A percentile compares a stretch with the other conserved stretches of the same genome.
These are phyloP conservation scores for Orbilia oligospora DNA, from an alignment of 2,329 filamentous ascomycete genomes.

Conservation along the genomic window DNA sequence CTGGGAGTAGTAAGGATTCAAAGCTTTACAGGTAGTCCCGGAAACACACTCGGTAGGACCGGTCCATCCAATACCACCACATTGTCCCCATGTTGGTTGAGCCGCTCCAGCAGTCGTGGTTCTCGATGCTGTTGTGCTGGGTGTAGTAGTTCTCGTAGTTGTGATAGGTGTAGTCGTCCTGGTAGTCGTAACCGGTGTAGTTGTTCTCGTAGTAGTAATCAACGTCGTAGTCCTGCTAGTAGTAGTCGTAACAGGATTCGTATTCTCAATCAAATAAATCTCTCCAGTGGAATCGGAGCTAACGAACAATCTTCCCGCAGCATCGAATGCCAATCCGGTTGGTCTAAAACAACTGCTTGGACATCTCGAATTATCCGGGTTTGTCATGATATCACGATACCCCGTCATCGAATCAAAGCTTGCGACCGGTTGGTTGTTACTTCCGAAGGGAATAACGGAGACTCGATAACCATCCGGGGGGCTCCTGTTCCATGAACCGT, in stretches of 20 bases:
- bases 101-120: conserved; percentile 30
- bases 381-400: conserved; percentile 62
- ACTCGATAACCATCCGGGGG: conserved; percentile 67
- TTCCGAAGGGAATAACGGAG: conserved; percentile 66
- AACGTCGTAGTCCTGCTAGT: conserved; percentile 18
- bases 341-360: conserved; percentile 62
- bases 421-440: conserved; percentile 45
- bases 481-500: conserved; percentile 76
- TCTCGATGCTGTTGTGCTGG: conserved; percentile 3
- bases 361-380: conserved; percentile 48
- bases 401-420: conserved; percentile 48
- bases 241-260: conserved; percentile 32
- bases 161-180: conserved; percentile 29
- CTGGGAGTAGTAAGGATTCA: conserved; percentile 64
- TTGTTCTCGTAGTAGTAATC: conserved; percentile 21
- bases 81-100: conserved; percentile 56
- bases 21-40: conserved; percentile 61
- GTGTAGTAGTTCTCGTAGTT: conserved; percentile 15
- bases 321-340: conserved; percentile 68
- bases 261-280: conserved; percentile 72
- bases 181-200: conserved; percentile 8
- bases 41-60: conserved; percentile 61
- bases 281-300: conserved; percentile 76
- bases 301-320: conserved; percentile 74
- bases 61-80: conserved; percentile 64